phyloP scores from a whole-genome alignment of 345 rosid genomes.

The Populus deltoides region DNA sequence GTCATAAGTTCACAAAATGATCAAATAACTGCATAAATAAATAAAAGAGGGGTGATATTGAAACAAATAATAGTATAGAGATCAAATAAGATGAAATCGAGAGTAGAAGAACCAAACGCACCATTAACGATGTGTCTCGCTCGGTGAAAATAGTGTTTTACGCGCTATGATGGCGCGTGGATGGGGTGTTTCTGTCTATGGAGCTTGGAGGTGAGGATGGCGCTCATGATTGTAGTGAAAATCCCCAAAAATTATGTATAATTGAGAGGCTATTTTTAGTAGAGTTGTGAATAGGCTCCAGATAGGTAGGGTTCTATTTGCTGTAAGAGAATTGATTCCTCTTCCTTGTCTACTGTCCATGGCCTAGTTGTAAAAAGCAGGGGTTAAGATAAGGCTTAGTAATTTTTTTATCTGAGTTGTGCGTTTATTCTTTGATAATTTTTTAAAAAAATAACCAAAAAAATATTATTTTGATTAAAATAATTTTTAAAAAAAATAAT shows the following conservation, averaged over 20 bases:
- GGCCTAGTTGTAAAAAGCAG: no score
- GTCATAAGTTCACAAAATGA: no score
- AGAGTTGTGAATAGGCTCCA: background rate
- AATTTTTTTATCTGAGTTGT: no score
- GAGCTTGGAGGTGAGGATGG: background rate
- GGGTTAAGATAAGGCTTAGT: no score
- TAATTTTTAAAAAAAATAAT: no score
- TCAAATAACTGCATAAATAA: background rate
- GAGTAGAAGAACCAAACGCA: background rate
- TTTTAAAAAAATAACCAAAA: no score
- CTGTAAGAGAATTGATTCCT: no score
- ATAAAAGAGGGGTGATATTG: background rate
- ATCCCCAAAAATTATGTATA: background rate
- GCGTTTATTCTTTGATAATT: no score
- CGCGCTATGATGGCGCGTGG: constrained; percentile 8
- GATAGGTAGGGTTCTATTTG: no score
- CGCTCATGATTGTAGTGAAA: background rate
- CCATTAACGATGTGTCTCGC: background rate
- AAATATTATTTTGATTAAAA: no score
- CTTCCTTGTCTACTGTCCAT: no score
- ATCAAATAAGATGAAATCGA: background rate
- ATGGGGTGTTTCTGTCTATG: background rate
- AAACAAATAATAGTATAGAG: background rate
- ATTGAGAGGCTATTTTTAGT: background rate
- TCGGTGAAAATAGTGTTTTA: background rate